Percentiles rank a stretch among this genome's conserved stretches.
These are phyloP conservation scores for Pestalotiopsis sp. DNA, from an alignment of 2,329 filamentous ascomycete genomes.

Conservation along the genomic window DNA sequence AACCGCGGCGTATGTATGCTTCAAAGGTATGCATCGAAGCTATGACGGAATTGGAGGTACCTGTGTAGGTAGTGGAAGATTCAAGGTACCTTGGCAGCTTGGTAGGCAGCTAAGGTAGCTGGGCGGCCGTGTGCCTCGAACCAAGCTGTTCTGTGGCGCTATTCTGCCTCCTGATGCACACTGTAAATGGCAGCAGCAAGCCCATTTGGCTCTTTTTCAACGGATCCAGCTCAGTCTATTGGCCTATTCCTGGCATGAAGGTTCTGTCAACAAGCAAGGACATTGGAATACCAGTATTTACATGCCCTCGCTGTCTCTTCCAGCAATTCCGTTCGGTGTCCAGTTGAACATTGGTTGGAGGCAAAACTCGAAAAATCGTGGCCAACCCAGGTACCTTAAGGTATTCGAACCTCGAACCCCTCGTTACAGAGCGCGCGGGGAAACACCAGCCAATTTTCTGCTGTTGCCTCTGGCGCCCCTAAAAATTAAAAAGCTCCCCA, in stretches of 20 bases:
- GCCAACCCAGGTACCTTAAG: not conserved
- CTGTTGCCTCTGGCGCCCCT: not conserved
- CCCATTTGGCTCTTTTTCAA: too few species aligned
- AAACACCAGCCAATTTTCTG: not conserved
- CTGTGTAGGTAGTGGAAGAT: too few species aligned
- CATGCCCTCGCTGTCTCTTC: not conserved
- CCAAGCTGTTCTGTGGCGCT: not conserved
- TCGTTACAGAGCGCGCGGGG: not conserved
- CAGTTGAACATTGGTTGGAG: not conserved
- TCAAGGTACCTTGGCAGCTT: too few species aligned
- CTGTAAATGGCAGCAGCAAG: not conserved
- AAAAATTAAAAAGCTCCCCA: not conserved
- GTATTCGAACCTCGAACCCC: constrained; percentile 5
- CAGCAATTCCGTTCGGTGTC: not conserved
- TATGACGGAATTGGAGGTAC: constrained; percentile 5
- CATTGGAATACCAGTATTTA: too few species aligned
- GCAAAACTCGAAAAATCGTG: not conserved
- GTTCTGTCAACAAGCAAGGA: too few species aligned
- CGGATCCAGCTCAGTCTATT: too few species aligned
- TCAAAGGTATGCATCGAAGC: not conserved
- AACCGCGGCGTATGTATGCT: not conserved
- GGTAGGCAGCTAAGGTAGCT: too few species aligned
- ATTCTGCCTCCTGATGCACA: not conserved
- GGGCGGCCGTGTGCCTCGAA: not conserved
- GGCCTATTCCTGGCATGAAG: too few species aligned